A percentile compares a stretch with the other conserved stretches of the same genome.
These are phyloP conservation scores for Diaporthe citri DNA, from an alignment of 2,329 filamentous ascomycete species.

Conservation along the genomic window DNA sequence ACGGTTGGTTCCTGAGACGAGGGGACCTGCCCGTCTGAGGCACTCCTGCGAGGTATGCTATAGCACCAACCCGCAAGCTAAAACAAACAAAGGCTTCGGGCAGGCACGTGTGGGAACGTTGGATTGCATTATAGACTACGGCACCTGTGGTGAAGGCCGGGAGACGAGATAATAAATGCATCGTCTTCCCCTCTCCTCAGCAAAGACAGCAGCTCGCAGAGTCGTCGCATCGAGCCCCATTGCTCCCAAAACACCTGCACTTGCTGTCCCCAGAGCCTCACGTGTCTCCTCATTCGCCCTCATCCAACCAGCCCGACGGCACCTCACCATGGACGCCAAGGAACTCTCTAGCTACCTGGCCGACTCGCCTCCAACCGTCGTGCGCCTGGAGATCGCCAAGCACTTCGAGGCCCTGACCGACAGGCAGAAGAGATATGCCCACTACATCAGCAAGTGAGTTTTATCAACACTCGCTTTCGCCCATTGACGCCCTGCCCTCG, in stretches of 20 bases:
- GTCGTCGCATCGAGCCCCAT: constrained; percentile 34
- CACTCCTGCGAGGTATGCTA: constrained; percentile 11
- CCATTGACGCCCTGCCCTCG: neutral
- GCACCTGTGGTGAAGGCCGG: neutral
- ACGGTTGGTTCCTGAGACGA: neutral
- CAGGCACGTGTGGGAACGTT: constrained; percentile 28
- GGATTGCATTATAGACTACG: constrained; percentile 11
- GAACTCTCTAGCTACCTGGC: constrained; percentile 85
- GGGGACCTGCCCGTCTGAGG: constrained; percentile 37
- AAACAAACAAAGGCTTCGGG: constrained; percentile 14
- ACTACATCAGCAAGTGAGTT: constrained; percentile 85
- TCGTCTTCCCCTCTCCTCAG: constrained; percentile 37
- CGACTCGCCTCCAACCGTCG: constrained; percentile 89
- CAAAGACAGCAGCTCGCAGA: constrained; percentile 36
- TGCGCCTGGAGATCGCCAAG: constrained; percentile 89
- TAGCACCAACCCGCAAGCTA: constrained; percentile 22
- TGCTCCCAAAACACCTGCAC: neutral
- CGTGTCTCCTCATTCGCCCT: constrained; percentile 7
- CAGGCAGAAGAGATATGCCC: constrained; percentile 89
- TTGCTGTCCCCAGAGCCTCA: constrained; percentile 12
- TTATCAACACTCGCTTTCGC: neutral
- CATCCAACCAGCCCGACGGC: constrained; percentile 36
- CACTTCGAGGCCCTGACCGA: constrained; percentile 86
- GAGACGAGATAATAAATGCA: constrained; percentile 37
- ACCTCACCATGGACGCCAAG: constrained; percentile 66